phyloP scores from a whole-genome alignment of 179 eudicot species.

The Silene vulgaris region DNA sequence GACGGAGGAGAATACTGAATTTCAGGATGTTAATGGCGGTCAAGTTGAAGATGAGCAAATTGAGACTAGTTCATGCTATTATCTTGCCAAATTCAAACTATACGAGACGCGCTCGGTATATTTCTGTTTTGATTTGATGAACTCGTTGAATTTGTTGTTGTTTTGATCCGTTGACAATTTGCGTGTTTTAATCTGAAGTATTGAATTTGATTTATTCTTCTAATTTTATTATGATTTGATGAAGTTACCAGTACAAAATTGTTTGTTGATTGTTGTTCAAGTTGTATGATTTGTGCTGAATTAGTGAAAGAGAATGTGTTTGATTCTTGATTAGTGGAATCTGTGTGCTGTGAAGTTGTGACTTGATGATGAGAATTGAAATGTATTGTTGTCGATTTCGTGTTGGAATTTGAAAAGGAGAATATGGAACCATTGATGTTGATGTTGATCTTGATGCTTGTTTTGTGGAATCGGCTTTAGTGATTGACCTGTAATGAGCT shows the following conservation, averaged over 20 bases:
- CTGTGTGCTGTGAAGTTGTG: neutral
- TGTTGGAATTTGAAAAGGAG: neutral
- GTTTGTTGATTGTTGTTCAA: neutral
- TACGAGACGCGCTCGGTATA: conserved; percentile 85
- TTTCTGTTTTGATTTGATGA: neutral
- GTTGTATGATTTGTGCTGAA: neutral
- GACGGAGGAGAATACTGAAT: neutral
- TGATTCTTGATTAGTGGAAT: neutral
- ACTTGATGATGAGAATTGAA: neutral
- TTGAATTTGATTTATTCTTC: too few species aligned
- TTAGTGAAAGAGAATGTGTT: neutral
- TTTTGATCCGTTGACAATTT: neutral
- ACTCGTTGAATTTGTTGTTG: neutral
- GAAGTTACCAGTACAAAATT: neutral
- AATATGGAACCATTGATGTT: neutral
- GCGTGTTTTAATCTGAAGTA: too few species aligned
- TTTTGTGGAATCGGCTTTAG: neutral
- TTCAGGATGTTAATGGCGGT: neutral
- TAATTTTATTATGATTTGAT: neutral
- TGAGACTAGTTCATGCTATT: conserved; percentile 27
- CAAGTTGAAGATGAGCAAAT: conserved; percentile 25
- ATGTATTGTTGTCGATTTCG: neutral
- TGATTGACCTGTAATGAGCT: neutral
- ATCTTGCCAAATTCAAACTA: conserved; percentile 67
- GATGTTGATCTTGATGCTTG: neutral